Conservation (phyloP, 1,139 yeast species). For the Lodderomyces parapsilosis region DNA sequence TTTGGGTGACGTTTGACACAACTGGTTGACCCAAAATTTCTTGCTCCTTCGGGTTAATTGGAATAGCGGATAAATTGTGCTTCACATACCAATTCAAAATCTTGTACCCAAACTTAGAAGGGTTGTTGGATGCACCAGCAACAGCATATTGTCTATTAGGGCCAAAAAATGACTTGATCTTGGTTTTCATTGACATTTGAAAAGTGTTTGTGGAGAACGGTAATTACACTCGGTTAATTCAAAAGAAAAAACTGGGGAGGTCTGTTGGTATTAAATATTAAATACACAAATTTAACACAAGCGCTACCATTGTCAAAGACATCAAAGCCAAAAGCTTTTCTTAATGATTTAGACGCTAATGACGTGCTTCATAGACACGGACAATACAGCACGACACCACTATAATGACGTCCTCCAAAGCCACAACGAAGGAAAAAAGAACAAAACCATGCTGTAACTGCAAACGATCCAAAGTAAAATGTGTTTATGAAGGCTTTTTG, state of each 20-base stretch:
- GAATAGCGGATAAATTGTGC: slow-evolving; percentile 59
- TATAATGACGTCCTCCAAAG: neutral
- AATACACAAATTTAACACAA: too few species aligned
- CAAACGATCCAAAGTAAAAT: slow-evolving; percentile 62
- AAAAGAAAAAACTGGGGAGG: too few species aligned
- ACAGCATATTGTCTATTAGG: slow-evolving; percentile 59
- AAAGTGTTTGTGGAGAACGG: too few species aligned
- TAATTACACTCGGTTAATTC: too few species aligned
- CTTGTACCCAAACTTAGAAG: slow-evolving; percentile 68
- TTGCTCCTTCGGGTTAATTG: slow-evolving; percentile 58
- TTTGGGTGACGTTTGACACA: slow-evolving; percentile 31
- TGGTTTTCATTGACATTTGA: slow-evolving; percentile 44
- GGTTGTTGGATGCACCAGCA: slow-evolving; percentile 70
- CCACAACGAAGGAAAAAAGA: slow-evolving; percentile 43
- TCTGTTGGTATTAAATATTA: too few species aligned
- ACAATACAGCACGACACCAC: too few species aligned
- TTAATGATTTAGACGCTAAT: too few species aligned
- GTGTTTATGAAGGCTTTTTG: slow-evolving; percentile 44
- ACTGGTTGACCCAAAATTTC: slow-evolving; percentile 48
- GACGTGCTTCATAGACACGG: too few species aligned
- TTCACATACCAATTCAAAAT: slow-evolving; percentile 66
- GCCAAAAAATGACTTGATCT: slow-evolving; percentile 50
- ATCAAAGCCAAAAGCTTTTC: neutral
- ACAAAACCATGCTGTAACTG: slow-evolving; percentile 67
- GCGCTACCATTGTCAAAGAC: neutral